phyloP scores from a whole-genome alignment of 148 eudicot species.

The Nyssa sinensis region DNA sequence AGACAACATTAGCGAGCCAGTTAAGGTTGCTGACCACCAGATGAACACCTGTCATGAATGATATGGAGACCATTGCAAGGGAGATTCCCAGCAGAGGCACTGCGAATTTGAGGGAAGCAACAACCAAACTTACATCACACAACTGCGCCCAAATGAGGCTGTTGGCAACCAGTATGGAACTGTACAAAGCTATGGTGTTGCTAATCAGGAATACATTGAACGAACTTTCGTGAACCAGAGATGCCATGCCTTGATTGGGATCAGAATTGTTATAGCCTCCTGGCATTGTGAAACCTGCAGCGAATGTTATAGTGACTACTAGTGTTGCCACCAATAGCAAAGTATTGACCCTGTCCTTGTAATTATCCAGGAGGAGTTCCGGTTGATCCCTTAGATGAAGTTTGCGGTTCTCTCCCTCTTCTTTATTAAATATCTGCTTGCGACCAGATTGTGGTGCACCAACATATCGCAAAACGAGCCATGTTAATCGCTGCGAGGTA shows the following conservation, averaged over 20 bases:
- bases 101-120: slow-evolving; percentile 19
- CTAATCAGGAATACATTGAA: slow-evolving; percentile 22
- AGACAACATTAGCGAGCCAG: slow-evolving; percentile 24
- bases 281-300: slow-evolving; percentile 38
- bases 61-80: slow-evolving; percentile 26
- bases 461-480: slow-evolving; percentile 29
- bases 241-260: slow-evolving; percentile 25
- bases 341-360: slow-evolving; percentile 25
- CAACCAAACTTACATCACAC: slow-evolving; percentile 25
- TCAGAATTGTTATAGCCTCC: slow-evolving; percentile 30
- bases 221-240: slow-evolving; percentile 2
- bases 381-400: slow-evolving; percentile 5
- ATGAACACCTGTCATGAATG: slow-evolving; percentile 32
- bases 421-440: not conserved
- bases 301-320: slow-evolving; percentile 35
- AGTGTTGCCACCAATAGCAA: slow-evolving; percentile 29
- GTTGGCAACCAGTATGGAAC: slow-evolving; percentile 24
- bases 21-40: slow-evolving; percentile 18
- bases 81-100: slow-evolving; percentile 22
- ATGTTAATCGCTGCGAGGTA: slow-evolving; percentile 24
- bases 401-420: not conserved
- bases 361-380: slow-evolving; percentile 1
- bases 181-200: slow-evolving; percentile 31
- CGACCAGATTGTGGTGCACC: slow-evolving; percentile 13
- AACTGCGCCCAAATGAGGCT: slow-evolving; percentile 35